These are phyloP conservation scores for Candida palmyrensis DNA, from an alignment of 805 yeast genomes.

Conservation along the genomic window DNA sequence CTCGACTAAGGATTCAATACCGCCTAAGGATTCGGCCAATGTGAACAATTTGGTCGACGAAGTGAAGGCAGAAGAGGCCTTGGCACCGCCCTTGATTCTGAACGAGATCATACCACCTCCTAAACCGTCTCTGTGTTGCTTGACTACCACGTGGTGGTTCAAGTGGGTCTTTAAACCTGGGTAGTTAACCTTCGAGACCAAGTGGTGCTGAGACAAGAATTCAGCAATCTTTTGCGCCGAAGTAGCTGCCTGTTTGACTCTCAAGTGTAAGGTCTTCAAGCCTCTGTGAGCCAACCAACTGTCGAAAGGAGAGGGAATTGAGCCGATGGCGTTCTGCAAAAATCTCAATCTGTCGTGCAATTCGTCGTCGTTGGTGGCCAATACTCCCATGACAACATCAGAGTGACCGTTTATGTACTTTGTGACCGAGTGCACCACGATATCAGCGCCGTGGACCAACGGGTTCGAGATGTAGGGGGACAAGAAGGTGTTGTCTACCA, in stretches of 20 bases:
- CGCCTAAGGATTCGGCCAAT: slow-evolving; percentile 87
- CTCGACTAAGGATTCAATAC: slow-evolving; percentile 79
- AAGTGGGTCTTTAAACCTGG: slow-evolving; percentile 73
- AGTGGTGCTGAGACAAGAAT: slow-evolving; percentile 44
- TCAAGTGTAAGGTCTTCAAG: slow-evolving; percentile 76
- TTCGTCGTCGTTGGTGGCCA: slow-evolving; percentile 60
- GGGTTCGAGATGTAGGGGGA: slow-evolving; percentile 88
- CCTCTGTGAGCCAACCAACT: slow-evolving; percentile 93
- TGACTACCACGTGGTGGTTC: slow-evolving; percentile 56
- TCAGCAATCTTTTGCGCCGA: slow-evolving; percentile 70
- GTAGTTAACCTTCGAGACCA: slow-evolving; percentile 68
- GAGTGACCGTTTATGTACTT: slow-evolving; percentile 91
- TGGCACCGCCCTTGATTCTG: slow-evolving; percentile 79
- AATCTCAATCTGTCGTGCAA: slow-evolving; percentile 64
- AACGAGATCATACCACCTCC: slow-evolving; percentile 94
- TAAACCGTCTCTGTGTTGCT: slow-evolving; percentile 76
- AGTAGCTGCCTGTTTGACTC: slow-evolving; percentile 64
- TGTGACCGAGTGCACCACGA: slow-evolving; percentile 85
- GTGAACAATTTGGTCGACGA: slow-evolving; percentile 72
- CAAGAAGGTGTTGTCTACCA: slow-evolving; percentile 84
- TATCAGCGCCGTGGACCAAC: slow-evolving; percentile 75
- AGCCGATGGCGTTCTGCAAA: slow-evolving; percentile 85
- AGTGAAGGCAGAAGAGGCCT: slow-evolving; percentile 69
- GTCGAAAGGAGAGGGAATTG: slow-evolving; percentile 86
- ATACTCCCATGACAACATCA: slow-evolving; percentile 83